Evolutionary conservation across 257 asterid species (phyloP).

Genomic region (Verbascum thapsus): DNA sequence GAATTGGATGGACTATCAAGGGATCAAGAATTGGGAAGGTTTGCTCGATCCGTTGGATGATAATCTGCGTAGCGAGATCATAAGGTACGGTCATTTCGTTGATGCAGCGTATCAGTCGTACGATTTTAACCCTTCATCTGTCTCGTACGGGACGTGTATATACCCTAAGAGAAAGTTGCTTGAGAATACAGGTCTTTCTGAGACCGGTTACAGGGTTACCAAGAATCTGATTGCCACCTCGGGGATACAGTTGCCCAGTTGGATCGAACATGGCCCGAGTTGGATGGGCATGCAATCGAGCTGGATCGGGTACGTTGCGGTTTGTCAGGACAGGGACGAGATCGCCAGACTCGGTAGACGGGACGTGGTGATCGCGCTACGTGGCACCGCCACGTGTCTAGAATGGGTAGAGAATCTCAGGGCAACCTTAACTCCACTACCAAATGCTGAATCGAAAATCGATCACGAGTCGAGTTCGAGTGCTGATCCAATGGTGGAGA

Average conservation of each 20-base stretch:
- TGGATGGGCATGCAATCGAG: constrained; percentile 66
- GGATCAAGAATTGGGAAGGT: constrained; percentile 72
- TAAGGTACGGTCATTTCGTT: constrained; percentile 69
- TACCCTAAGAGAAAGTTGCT: constrained; percentile 50
- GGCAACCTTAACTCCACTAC: constrained; percentile 63
- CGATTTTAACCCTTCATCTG: constrained; percentile 59
- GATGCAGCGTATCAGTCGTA: constrained; percentile 73
- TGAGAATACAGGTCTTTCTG: constrained; percentile 35
- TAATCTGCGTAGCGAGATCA: constrained; percentile 63
- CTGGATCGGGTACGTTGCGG: constrained; percentile 89
- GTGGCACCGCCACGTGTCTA: constrained; percentile 80
- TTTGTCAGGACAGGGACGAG: constrained; percentile 59
- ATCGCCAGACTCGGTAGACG: constrained; percentile 79
- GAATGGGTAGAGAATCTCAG: constrained; percentile 91
- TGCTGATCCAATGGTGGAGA: constrained; percentile 75
- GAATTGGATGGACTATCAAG: constrained; percentile 84
- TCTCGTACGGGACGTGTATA: constrained; percentile 53
- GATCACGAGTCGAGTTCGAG: neutral
- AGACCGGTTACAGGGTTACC: constrained; percentile 66
- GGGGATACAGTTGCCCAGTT: constrained; percentile 58
- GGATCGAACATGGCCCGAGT: constrained; percentile 56
- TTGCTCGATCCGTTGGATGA: constrained; percentile 81
- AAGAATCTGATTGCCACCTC: constrained; percentile 63
- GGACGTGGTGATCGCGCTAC: constrained; percentile 81
- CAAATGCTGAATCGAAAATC: neutral